phyloP scores from a whole-genome alignment of 1,284 basidiomycete genomes.

The Earliella scabrosa region DNA sequence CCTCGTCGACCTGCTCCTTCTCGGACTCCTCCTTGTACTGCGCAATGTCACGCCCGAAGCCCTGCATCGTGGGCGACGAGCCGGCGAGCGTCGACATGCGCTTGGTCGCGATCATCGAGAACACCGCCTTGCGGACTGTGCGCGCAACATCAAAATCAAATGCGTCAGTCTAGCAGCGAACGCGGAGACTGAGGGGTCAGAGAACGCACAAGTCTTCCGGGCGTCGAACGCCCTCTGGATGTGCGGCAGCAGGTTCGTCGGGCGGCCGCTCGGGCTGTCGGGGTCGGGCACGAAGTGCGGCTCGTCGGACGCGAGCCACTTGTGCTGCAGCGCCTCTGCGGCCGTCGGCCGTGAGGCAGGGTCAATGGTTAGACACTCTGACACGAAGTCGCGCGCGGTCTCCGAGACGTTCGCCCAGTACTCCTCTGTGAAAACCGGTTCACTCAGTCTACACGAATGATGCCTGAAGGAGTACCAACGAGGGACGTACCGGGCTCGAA shows the following conservation, averaged over 20 bases:
- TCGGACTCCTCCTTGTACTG: constrained; percentile 85
- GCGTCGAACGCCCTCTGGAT: constrained; percentile 91
- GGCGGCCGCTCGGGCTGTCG: constrained; percentile 57
- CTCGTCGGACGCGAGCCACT: constrained; percentile 74
- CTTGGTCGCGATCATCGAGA: constrained; percentile 85
- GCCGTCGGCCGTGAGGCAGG: constrained; percentile 80
- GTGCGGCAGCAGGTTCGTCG: constrained; percentile 85
- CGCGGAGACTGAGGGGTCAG: neutral
- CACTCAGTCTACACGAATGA: neutral
- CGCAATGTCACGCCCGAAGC: constrained; percentile 65
- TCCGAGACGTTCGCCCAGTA: constrained; percentile 88
- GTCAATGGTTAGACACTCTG: constrained; percentile 83
- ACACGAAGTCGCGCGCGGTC: constrained; percentile 83
- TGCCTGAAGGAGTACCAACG: constrained; percentile 8
- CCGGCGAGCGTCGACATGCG: constrained; percentile 67
- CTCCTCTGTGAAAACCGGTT: constrained; percentile 47
- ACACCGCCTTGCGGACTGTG: constrained; percentile 84
- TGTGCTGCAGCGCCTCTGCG: constrained; percentile 70
- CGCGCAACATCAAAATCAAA: constrained; percentile 6
- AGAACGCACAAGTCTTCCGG: constrained; percentile 76
- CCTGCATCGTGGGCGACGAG: constrained; percentile 49
- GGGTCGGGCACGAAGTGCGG: constrained; percentile 77
- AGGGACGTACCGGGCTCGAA: constrained; percentile 73
- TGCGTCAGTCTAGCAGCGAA: neutral
- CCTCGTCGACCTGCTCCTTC: constrained; percentile 78